phyloP scores from a whole-genome alignment of 345 rosid genomes.

The Capsella bursapastoris region DNA sequence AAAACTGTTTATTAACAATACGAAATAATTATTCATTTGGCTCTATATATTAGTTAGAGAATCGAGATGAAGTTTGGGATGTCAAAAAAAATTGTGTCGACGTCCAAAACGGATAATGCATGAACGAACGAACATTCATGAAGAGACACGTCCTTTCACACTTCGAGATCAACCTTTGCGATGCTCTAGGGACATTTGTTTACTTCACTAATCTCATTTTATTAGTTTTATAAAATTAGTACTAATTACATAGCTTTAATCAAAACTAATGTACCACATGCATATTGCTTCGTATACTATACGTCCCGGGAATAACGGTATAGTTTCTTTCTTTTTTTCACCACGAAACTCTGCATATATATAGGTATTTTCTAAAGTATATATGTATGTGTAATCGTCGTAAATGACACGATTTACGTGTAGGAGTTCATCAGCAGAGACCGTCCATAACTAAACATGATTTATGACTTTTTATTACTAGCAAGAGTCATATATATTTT shows the following conservation, averaged over 20 bases:
- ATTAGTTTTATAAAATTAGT: background rate
- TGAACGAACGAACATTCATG: conserved; percentile 43
- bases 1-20: background rate
- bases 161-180: conserved; percentile 35
- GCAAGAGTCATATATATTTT: background rate
- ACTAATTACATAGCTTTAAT: too few species aligned
- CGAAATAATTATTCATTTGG: background rate
- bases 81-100: conserved; percentile 16
- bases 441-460: conserved; percentile 30
- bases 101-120: conserved; percentile 37
- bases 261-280: conserved; percentile 38
- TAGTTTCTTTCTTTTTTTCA: background rate
- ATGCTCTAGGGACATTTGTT: conserved; percentile 34
- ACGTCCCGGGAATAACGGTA: conserved; percentile 36
- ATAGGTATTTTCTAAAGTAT: conserved; percentile 1
- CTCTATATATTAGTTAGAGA: background rate
- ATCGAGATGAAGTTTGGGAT: conserved; percentile 36
- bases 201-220: conserved; percentile 33
- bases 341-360: conserved; percentile 33
- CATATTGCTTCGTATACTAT: conserved; percentile 32
- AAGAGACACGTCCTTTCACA: conserved; percentile 38
- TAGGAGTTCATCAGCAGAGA: conserved; percentile 24
- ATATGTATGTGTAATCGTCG: conserved; percentile 7
- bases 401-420: conserved; percentile 12
- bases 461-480: conserved; percentile 15